phyloP scores from a whole-genome alignment of 2,329 filamentous ascomycete species.

The Botryotinia globosa region DNA sequence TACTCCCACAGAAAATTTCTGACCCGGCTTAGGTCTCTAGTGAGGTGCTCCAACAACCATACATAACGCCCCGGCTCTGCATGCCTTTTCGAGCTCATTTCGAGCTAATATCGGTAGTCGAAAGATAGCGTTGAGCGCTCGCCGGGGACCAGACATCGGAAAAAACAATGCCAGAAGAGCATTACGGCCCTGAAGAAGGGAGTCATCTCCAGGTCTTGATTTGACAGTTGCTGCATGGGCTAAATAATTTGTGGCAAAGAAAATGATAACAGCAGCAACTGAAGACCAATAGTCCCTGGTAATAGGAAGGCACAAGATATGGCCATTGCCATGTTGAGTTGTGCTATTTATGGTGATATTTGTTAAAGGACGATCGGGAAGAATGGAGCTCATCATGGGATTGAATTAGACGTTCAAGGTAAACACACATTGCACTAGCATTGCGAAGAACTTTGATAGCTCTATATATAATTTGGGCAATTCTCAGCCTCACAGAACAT shows the following conservation, averaged over 20 bases:
- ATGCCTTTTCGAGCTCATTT: conserved; percentile 21
- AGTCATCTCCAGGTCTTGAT: conserved; percentile 26
- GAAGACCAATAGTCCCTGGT: conserved; percentile 1
- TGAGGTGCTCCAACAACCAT: conserved; percentile 28
- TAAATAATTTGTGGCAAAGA: conserved; percentile 35
- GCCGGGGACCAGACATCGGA: conserved; percentile 25
- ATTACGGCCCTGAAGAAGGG: conserved; percentile 4
- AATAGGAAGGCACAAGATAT: conserved; percentile 1
- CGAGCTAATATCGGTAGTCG: not conserved
- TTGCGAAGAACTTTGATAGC: not conserved
- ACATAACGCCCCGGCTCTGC: conserved; percentile 30
- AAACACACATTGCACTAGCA: not conserved
- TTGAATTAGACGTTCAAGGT: not conserved
- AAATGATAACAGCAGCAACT: conserved; percentile 27
- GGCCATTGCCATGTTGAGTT: conserved; percentile 2
- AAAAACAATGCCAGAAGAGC: conserved; percentile 23
- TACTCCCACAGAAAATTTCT: conserved; percentile 4
- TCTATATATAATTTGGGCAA: not conserved
- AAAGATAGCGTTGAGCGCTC: conserved; percentile 23
- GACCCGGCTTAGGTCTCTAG: conserved; percentile 22
- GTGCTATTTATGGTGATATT: not conserved
- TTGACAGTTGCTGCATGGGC: conserved; percentile 32
- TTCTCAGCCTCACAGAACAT: not conserved
- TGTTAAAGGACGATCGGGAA: not conserved
- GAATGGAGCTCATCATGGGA: not conserved